Base-by-base conservation (phyloP, 805 yeast genomes). In the Ogataea pini region DNA sequence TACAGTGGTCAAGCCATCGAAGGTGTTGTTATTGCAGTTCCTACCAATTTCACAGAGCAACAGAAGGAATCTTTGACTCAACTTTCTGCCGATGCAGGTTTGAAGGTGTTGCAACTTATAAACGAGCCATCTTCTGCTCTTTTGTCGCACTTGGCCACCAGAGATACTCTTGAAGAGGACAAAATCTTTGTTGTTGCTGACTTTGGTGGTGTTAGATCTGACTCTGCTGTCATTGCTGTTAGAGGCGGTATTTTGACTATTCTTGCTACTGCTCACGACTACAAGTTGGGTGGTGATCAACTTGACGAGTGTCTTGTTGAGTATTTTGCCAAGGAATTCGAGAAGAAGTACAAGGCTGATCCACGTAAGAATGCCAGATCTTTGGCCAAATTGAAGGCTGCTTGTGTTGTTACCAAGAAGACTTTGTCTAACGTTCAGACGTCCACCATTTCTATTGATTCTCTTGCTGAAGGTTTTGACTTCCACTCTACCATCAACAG, bases 171-270 rank as follows among this genome's bases (percentile, higher is more conserved):
- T 52, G 60, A 61, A 47, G 71, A 80, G 57, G 96, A 89, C 71
- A 85, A 85, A 75, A 70, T 88, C 51, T 84, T 84, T 63, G 95
- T 89, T 42, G 97, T 94, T 58, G 95, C 96, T 47, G 99, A 94
- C 71, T 88, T 94, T 62, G 99, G 99, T 68, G 97, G 96, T 65
- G 78, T 90, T 59, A 81, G 98, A 72, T 85, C 96, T 36, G 98
- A 94, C 66, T 97, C 91, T 53, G 96, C 98, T 50, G 91, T 94
- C 44, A 75, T 94, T 61, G 83, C 97, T 34, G 87, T 85, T 46
- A 84, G 97, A 75, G 96, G 96, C 55, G 99, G 99, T 62, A 80
- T 94, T 58, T 78, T 88, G 72, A 92, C 99, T 47, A 76, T 89
- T 40, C 76, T 94, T 59, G 85, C 96, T 51, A 89, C 97, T 56